Evolutionary conservation across 2,329 filamentous ascomycete genomes (phyloP).

Genomic region (Penicillium sp.): DNA sequence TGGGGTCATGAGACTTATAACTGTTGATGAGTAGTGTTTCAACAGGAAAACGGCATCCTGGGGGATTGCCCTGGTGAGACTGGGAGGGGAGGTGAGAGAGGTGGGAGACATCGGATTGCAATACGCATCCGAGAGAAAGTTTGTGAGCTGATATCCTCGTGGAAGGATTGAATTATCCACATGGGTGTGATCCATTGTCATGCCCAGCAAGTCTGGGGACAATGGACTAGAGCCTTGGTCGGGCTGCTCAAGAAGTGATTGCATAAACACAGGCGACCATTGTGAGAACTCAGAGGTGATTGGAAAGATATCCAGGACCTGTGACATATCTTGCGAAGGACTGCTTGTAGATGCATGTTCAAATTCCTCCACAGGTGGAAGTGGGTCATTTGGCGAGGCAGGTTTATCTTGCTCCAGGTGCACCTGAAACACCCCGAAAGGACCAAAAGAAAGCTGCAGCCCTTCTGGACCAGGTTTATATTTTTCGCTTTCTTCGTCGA

Average conservation of each 20-base stretch:
- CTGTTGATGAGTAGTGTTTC: slow-evolving; percentile 39
- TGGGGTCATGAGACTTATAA: slow-evolving; percentile 33
- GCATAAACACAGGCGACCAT: slow-evolving; percentile 14
- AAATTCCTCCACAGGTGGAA: not conserved
- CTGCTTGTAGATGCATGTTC: slow-evolving; percentile 2
- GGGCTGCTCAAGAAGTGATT: slow-evolving; percentile 12
- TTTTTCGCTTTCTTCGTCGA: slow-evolving; percentile 32
- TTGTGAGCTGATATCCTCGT: not conserved
- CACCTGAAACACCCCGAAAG: slow-evolving; percentile 15
- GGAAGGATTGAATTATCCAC: not conserved
- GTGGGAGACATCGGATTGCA: slow-evolving; percentile 8
- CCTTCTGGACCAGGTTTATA: not conserved
- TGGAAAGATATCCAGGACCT: not conserved
- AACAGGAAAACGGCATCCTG: slow-evolving; percentile 40
- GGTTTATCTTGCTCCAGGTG: not conserved
- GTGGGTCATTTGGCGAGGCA: not conserved
- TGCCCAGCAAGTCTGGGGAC: slow-evolving; percentile 7
- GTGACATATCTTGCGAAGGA: not conserved
- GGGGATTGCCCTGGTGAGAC: slow-evolving; percentile 11
- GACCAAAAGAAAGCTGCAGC: slow-evolving; percentile 10
- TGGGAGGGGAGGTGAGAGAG: not conserved
- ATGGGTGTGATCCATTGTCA: slow-evolving; percentile 4
- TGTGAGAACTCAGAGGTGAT: not conserved
- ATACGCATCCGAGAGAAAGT: not conserved
- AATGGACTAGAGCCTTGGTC: slow-evolving; percentile 2